Evolutionary conservation across 2,329 filamentous ascomycete genomes (phyloP).

Genomic region (Pseudocercospora eumusae): DNA sequence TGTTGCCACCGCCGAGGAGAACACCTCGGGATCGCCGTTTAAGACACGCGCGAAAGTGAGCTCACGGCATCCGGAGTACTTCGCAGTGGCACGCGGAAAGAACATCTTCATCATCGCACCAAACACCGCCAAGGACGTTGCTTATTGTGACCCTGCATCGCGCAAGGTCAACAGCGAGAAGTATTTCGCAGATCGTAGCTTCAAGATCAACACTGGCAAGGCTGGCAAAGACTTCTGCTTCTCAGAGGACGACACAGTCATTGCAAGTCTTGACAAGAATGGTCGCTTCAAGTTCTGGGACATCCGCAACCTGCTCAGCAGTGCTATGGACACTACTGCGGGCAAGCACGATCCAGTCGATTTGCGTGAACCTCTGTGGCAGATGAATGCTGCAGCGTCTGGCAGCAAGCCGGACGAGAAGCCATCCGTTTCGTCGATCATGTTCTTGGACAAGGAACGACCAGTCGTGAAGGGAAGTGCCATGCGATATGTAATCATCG

Average conservation of each 20-base stretch:
- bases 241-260: constrained; percentile 91
- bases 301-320: constrained; percentile 71
- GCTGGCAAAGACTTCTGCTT: constrained; percentile 98
- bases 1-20: constrained; percentile 80
- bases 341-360: constrained; percentile 53
- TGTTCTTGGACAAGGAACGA: constrained; percentile 93
- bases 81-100: constrained; percentile 93
- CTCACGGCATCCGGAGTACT: constrained; percentile 85
- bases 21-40: constrained; percentile 84
- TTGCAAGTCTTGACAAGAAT: constrained; percentile 95
- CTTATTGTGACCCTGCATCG: constrained; percentile 54
- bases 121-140: constrained; percentile 53
- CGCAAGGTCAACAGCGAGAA: constrained; percentile 79
- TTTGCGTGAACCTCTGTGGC: constrained; percentile 81
- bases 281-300: constrained; percentile 98
- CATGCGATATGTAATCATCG: constrained; percentile 91
- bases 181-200: constrained; percentile 79
- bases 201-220: constrained; percentile 96
- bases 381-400: constrained; percentile 65
- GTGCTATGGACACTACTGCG: constrained; percentile 47
- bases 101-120: constrained; percentile 85
- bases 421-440: constrained; percentile 93
- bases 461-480: constrained; percentile 89
- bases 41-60: constrained; percentile 94
- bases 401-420: constrained; percentile 62